Conservation (phyloP, 768 basidiomycete species). For the Chlorophyllum brunneum region DNA sequence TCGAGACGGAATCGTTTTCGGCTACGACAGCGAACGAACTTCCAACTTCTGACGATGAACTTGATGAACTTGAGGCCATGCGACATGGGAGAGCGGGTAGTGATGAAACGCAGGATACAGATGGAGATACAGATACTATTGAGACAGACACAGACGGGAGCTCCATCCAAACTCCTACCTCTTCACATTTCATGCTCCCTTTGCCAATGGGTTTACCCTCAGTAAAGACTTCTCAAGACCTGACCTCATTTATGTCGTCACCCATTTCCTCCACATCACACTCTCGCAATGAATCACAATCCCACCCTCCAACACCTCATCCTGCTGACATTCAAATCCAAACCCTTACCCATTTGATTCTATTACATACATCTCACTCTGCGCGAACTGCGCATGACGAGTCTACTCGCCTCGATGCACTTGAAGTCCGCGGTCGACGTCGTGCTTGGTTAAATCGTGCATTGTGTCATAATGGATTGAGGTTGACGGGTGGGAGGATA, state of each 20-base stretch:
- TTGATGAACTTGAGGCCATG: conserved; percentile 22
- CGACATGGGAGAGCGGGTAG: neutral
- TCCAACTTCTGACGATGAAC: conserved; percentile 37
- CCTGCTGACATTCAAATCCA: conserved; percentile 25
- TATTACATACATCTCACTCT: conserved; percentile 38
- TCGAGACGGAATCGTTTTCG: conserved; percentile 25
- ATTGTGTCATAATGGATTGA: conserved; percentile 20
- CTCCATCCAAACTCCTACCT: conserved; percentile 44
- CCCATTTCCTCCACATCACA: conserved; percentile 2
- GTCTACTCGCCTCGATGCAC: conserved; percentile 35
- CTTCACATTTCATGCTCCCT: conserved; percentile 22
- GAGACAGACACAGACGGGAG: conserved; percentile 44
- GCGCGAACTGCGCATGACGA: conserved; percentile 35
- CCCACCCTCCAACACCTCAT: conserved; percentile 28
- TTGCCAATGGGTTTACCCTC: conserved; percentile 9
- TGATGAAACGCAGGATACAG: conserved; percentile 11
- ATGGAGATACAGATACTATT: conserved; percentile 15
- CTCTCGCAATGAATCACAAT: conserved; percentile 7
- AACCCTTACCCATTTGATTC: conserved; percentile 37
- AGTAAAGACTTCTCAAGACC: conserved; percentile 1
- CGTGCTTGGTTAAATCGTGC: conserved; percentile 64
- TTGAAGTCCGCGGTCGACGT: conserved; percentile 57
- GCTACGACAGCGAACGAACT: conserved; percentile 29
- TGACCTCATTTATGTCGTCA: conserved; percentile 1
- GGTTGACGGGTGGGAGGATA: neutral